These are phyloP conservation scores for Scheffersomyces stambukii DNA, from an alignment of 1,139 yeast species.

Conservation along the genomic window DNA sequence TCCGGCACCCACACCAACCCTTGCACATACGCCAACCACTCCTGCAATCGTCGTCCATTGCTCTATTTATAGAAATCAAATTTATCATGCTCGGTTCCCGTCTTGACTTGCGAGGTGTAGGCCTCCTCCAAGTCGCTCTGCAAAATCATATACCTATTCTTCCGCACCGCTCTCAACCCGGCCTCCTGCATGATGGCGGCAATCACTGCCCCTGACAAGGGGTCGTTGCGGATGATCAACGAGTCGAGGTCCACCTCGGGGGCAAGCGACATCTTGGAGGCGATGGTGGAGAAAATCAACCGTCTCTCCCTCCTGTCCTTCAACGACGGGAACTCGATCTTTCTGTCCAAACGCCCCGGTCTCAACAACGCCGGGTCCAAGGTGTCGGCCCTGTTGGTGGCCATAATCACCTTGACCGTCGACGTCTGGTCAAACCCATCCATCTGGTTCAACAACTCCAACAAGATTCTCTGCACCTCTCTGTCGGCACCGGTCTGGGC, in stretches of 20 bases:
- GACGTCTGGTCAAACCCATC: conserved; percentile 97
- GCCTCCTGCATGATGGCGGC: conserved; percentile 99
- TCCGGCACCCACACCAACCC: conserved; percentile 1
- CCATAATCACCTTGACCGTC: conserved; percentile 97
- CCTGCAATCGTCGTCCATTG: neutral
- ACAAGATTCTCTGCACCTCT: conserved; percentile 96
- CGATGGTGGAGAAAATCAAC: conserved; percentile 90
- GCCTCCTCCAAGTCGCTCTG: conserved; percentile 98
- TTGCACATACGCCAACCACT: neutral
- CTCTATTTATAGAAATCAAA: conserved; percentile 92
- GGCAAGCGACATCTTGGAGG: conserved; percentile 95
- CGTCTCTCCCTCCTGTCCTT: conserved; percentile 98
- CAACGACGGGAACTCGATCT: conserved; percentile 92
- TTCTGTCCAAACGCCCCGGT: conserved; percentile 98
- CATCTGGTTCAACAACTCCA: conserved; percentile 96
- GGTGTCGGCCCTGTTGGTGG: conserved; percentile 97
- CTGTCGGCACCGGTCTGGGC: conserved; percentile 99
- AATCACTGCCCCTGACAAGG: conserved; percentile 94
- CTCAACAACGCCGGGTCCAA: conserved; percentile 95
- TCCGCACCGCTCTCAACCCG: conserved; percentile 96
- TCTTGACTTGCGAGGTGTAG: conserved; percentile 91
- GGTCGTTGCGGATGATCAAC: conserved; percentile 91
- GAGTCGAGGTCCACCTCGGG: conserved; percentile 98
- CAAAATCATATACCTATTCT: conserved; percentile 92
- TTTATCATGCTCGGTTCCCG: conserved; percentile 93